Base-by-base conservation (phyloP, 2,329 filamentous ascomycete genomes). In the Diaporthe ampelina region DNA sequence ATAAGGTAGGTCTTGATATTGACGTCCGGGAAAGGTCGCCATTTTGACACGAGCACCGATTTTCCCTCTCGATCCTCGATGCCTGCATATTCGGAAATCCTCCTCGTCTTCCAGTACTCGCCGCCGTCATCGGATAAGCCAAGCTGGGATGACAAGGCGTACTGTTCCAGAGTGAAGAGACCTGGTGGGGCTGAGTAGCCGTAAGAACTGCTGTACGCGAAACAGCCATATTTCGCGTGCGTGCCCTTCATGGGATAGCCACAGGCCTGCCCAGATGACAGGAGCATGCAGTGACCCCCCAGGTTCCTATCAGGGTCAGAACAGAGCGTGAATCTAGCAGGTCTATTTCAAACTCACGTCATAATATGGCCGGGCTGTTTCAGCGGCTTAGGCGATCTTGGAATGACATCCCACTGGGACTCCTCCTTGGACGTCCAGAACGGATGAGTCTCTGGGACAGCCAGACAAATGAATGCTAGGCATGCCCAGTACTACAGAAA, bases 241-340 rank as follows among this genome's bases (percentile, higher is more conserved):
- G 93, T 94, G 71, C 92, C 93, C 82, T 94, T 94, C 86, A 95
- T 92, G 0, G 94, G 92, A 80, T 95, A 95, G 81, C 93, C 92
- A 82, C 94, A 95, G n/a, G 92, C 92, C 81, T 96, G 94, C 1
- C 94, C 94, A 0, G 92, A 94, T 5, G 91, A 93, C 10, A 95
- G 87, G 32, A 95, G 86, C 86, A 95, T 94, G 59, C 91, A 92
- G 81, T 95, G 94, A 0, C 91, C 92, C n/a, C 92, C 93, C 24
- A 91, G 88, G 76, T 91, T 90, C 77, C 92, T 89, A 52, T 15
- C 7, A 29, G 24, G 26, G 40, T 76, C 32, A 76, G 67, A n/a
- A 29, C 24, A 24, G 4, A 26, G 13, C 11, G 9, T 6, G 24
- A 7, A 10, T 10, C 6, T 7, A 4, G 71, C 45, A 67, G 50